Base-by-base conservation (phyloP, 768 basidiomycete species). In the Amanita pseudoporphyria region DNA sequence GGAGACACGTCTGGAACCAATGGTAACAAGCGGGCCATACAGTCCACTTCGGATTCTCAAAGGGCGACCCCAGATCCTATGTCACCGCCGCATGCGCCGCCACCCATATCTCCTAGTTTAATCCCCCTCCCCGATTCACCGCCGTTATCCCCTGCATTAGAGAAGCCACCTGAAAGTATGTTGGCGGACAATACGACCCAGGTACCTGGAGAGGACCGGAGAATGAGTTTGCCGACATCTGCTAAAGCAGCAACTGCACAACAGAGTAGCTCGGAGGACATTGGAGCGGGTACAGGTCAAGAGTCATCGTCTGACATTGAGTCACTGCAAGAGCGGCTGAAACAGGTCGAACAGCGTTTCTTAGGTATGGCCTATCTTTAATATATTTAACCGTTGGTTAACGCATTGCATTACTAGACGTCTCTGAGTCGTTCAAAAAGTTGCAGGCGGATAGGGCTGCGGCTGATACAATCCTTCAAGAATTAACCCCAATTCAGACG, bases 321-420 rank as follows among this genome's bases (percentile, higher is more conserved):
- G 47, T 68, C 66, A 30, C 64, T 90, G 47, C 83, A 79, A 59
- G 72, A 81, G 53, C 74, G 79, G 37, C 65, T 92, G 51, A 81
- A 75, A 59, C 68, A 83, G 32, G 74, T 89, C 2, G 87, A 91
- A 57, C 79, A 87, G 60, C 73, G 82, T n/a, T 89, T 91, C 58
- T 57, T 79, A 53, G 87, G 88, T 84, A 60, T 53, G 63, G 40
- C 22, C 40, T 49, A 16, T 5, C 36, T 48, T 3, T 35, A 16
- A 5, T 28, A 0, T 38, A 30, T 41, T 2, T 33, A 13, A 22
- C 35, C 52, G 43, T 5, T 14, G 49, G 41, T n/a, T 28, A 46
- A 14, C 51, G 26, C 45, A 28, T 54, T 44, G 49, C 45, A 52
- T 45, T 57, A 45, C n/a, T 43, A 91, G 89, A 89, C 59, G 77